Evolutionary conservation across 148 eudicot species (phyloP), one percentile per base, ranked within the genome.

Genomic region (Diospyros lotus): DNA sequence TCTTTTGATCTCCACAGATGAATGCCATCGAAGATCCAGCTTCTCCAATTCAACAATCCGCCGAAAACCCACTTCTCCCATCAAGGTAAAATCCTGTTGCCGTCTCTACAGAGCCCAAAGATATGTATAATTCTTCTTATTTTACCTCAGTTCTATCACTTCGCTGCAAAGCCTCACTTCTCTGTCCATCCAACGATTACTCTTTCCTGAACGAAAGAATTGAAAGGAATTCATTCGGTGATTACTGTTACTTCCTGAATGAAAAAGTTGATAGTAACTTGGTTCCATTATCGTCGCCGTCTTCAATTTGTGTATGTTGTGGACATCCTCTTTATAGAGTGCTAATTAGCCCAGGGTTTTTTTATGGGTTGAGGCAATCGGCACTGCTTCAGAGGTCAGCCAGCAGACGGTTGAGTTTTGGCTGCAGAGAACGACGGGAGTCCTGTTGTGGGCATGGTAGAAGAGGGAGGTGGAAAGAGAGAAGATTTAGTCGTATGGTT

Each of bases 281-380:
- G 10, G 52, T 62, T 65, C 46, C 77, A 64, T 73, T 80, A 18
- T 42, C 75, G 55, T 80, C 81, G 14, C 71, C 72, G 48, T 74
- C 78, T 28, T 28, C 28, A 66, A 54, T 80, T 68, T 89, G 84
- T 71, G 51, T 71, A 69, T 84, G 86, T 76, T 87, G 82, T 72
- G n/a, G 76, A 13, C 58, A 68, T 62, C 78, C 80, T 9, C 64
- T 80, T 14, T 76, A 43, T 79, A 80, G 58, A 56, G 71, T 72
- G 68, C 88, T 86, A 66, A 41, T 84, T 66, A 83, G 77, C 84
- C 88, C 91, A 79, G 83, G 80, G 55, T 69, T 74, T 71, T 79
- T 81, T 6, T 89, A 77, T 82, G 96, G 96, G 79, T 84, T 87
- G 17, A 89, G 88, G 75, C 97, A 94, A 73, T 89, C 96, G 15